A percentile compares a stretch with the other conserved stretches of the same genome.
Evolutionary conservation across 345 rosid genomes (phyloP).

Genomic region (Citropsis articulata): DNA sequence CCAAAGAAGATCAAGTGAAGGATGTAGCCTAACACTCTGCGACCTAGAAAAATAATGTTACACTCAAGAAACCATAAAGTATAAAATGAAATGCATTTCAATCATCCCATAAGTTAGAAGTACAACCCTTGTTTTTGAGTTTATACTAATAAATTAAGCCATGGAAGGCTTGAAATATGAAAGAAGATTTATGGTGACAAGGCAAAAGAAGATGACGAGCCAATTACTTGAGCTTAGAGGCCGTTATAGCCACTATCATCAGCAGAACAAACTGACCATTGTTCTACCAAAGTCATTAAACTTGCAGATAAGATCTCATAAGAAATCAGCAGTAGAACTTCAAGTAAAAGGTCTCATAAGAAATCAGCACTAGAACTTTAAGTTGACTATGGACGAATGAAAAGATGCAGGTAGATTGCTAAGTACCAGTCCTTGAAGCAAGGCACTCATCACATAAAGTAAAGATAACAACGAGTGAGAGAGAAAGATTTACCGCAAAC

Average conservation of each 20-base stretch:
- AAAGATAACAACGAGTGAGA: background rate
- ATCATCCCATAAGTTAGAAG: background rate
- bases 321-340: background rate
- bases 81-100: background rate
- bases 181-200: background rate
- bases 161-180: background rate
- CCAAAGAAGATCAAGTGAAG: constrained; percentile 5
- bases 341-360: background rate
- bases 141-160: background rate
- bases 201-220: background rate
- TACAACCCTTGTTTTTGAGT: background rate
- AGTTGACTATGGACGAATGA: background rate
- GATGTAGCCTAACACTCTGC: background rate
- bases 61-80: background rate
- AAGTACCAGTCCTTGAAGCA: background rate
- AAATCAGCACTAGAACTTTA: background rate
- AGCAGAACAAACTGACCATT: background rate
- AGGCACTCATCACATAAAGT: background rate
- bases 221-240: background rate
- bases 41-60: background rate
- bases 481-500: constrained; percentile 54
- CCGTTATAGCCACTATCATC: background rate
- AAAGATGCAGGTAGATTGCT: background rate
- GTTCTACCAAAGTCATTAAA: background rate
- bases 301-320: background rate